Base-by-base conservation (phyloP, 1,284 basidiomycete species). In the Puccinia hordei region DNA sequence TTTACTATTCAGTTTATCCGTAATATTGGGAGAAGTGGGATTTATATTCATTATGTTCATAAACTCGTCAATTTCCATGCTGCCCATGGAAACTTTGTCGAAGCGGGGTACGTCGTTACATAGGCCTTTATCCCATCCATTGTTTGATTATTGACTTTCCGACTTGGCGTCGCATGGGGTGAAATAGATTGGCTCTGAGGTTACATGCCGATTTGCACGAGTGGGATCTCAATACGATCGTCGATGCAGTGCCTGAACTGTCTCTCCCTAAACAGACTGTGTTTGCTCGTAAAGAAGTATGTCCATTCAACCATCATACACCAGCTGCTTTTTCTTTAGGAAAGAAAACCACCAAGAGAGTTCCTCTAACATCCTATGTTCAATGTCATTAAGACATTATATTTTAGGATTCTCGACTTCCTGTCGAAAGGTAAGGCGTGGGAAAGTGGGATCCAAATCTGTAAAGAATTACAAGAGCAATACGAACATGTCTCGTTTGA, bases 381-480 rank as follows among this genome's bases (percentile, higher is more conserved):
- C n/a, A n/a, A n/a, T n/a, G n/a, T 17, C 8, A 1, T 9, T 8
- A 44, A 80, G 86, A 93, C 93, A 0, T 87, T 96, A 0, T 93
- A 92, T 82, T 88, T 95, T 83, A 84, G 86, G 33, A 86, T 86
- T 53, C 84, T 87, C 17, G 86, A 86, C 59, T 85, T 86, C 53
- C 82, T 87, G 24, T 82, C 93, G 75, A 93, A 94, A 86, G 96
- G 95, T 1, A 94, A 96, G 84, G 95, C 96, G 4, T 98, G 94
- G 90, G 96, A 99, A 86, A 92, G 90, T 77, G 95, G 94, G 1
- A 90, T 97, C 73, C 92, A 94, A 81, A 92, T 98, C 77, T 97
- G 94, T 87, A 93, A 93, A 86, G 95, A 96, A 83, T 87, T 97
- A 15, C 91, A 91, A 15, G 89, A 88, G 81, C 93, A 96, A 84